Percentiles rank a stretch among this genome's conserved stretches.
These are phyloP conservation scores for Gamarada debralockiae DNA, from an alignment of 495 filamentous ascomycete species.

Conservation along the genomic window DNA sequence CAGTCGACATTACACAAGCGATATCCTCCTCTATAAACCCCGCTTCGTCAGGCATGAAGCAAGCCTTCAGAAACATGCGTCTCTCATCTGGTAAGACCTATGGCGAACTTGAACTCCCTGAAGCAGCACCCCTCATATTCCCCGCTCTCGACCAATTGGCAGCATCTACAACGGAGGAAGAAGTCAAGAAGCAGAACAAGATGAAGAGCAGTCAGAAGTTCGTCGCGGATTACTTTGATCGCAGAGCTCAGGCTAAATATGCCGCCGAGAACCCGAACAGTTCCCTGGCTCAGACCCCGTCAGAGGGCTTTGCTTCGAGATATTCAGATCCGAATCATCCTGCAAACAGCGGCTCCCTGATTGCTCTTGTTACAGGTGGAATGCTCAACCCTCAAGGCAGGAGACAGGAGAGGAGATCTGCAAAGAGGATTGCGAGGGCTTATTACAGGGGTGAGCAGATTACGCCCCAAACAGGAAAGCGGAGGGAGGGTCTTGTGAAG, in stretches of 20 bases:
- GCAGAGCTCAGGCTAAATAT: constrained; percentile 45
- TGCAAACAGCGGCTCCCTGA: constrained; percentile 35
- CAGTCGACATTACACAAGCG: constrained; percentile 32
- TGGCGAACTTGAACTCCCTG: constrained; percentile 41
- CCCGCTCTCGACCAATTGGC: constrained; percentile 45
- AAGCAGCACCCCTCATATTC: constrained; percentile 51
- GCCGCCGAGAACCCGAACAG: constrained; percentile 33
- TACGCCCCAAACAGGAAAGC: constrained; percentile 2
- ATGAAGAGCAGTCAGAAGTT: constrained; percentile 40
- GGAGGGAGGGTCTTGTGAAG: constrained; percentile 12
- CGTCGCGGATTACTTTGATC: constrained; percentile 49
- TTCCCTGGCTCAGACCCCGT: constrained; percentile 20
- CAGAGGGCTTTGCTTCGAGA: constrained; percentile 39
- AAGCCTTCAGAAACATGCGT: constrained; percentile 33
- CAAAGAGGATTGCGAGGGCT: constrained; percentile 4
- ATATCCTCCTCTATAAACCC: constrained; percentile 13
- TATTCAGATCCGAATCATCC: constrained; percentile 54
- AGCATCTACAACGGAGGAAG: constrained; percentile 24
- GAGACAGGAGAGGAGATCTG: constrained; percentile 5
- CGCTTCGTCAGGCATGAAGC: constrained; percentile 26
- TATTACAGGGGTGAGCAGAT: constrained; percentile 5
- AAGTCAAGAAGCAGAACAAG: constrained; percentile 25
- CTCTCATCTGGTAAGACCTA: constrained; percentile 42
- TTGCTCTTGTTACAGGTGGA: constrained; percentile 42
- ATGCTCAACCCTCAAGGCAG: constrained; percentile 23